Conservation (phyloP, 108 stramenopile genomes). For the Aurantiochytrium sp. region DNA sequence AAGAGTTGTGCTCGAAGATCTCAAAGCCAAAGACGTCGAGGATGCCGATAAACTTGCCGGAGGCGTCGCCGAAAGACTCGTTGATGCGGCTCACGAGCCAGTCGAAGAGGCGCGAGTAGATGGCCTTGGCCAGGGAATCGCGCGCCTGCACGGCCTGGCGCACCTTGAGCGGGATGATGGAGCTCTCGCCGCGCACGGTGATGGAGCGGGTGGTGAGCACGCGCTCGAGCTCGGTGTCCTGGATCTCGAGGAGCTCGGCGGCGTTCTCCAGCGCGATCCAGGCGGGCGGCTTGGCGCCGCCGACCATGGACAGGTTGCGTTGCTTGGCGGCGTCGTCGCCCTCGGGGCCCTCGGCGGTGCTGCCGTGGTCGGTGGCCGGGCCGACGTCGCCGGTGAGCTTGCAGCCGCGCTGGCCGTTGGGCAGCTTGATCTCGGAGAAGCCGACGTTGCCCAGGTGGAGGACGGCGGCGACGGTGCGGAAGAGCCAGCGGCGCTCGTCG, state of each 20-base stretch:
- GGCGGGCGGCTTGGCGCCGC: not conserved
- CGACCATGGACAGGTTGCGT: not conserved
- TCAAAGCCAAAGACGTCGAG: slow-evolving; percentile 44
- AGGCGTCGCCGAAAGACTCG: not conserved
- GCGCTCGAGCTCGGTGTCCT: not conserved
- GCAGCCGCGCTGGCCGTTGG: not conserved
- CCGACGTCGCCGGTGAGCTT: slow-evolving; percentile 34
- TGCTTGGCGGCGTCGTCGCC: not conserved
- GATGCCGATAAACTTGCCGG: slow-evolving; percentile 34
- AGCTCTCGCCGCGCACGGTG: not conserved
- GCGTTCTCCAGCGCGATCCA: slow-evolving; percentile 21
- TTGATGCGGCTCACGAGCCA: slow-evolving; percentile 47
- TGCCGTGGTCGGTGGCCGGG: slow-evolving; percentile 16
- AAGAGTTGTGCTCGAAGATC: slow-evolving; percentile 65
- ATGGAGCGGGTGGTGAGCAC: not conserved
- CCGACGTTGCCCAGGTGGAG: slow-evolving; percentile 55
- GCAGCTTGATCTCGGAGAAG: slow-evolving; percentile 53
- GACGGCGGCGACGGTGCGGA: slow-evolving; percentile 44
- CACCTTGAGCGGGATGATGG: not conserved
- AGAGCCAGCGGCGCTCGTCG: slow-evolving; percentile 28
- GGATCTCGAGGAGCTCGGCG: slow-evolving; percentile 13
- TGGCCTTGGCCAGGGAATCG: slow-evolving; percentile 43
- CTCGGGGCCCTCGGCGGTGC: not conserved
- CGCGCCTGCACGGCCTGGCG: slow-evolving; percentile 37
- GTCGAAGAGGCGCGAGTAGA: slow-evolving; percentile 47